Evolutionary conservation across 345 rosid genomes (phyloP).

Genomic region (Corchorus capsularis): DNA sequence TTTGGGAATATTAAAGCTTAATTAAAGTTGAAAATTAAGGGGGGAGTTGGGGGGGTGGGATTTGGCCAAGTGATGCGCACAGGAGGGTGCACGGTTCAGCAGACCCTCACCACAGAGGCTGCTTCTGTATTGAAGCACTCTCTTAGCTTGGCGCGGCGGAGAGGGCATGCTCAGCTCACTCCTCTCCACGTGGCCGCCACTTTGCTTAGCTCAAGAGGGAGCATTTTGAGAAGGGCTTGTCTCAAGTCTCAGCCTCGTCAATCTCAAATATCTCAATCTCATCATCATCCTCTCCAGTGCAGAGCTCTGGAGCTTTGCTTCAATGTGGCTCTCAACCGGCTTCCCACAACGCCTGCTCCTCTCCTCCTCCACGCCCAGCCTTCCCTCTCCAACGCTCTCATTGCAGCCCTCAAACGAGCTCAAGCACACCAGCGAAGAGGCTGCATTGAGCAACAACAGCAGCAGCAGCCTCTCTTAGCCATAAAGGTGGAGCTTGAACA

Average conservation of each 20-base stretch:
- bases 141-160: slow-evolving; percentile 77
- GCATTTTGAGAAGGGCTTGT: slow-evolving; percentile 63
- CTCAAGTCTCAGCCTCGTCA: slow-evolving; percentile 57
- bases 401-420: slow-evolving; percentile 76
- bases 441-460: slow-evolving; percentile 65
- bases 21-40: slow-evolving; percentile 12
- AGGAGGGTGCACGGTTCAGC: slow-evolving; percentile 89
- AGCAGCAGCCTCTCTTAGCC: slow-evolving; percentile 63
- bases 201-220: slow-evolving; percentile 52
- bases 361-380: slow-evolving; percentile 47
- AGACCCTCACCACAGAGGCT: slow-evolving; percentile 98
- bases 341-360: slow-evolving; percentile 55
- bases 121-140: slow-evolving; percentile 95
- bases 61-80: slow-evolving; percentile 82
- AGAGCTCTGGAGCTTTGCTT: slow-evolving; percentile 80
- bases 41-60: slow-evolving; percentile 56
- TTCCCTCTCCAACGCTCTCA: slow-evolving; percentile 68
- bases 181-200: slow-evolving; percentile 87
- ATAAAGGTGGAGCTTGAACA: slow-evolving; percentile 72
- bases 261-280: slow-evolving; percentile 37
- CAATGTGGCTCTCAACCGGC: slow-evolving; percentile 77
- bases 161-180: slow-evolving; percentile 96
- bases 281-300: slow-evolving; percentile 69
- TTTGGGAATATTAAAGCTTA: slow-evolving; percentile 10
- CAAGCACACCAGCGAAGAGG: slow-evolving; percentile 84